phyloP scores from a whole-genome alignment of 1,139 yeast genomes.

The Blastobotrys illinoisensis region DNA sequence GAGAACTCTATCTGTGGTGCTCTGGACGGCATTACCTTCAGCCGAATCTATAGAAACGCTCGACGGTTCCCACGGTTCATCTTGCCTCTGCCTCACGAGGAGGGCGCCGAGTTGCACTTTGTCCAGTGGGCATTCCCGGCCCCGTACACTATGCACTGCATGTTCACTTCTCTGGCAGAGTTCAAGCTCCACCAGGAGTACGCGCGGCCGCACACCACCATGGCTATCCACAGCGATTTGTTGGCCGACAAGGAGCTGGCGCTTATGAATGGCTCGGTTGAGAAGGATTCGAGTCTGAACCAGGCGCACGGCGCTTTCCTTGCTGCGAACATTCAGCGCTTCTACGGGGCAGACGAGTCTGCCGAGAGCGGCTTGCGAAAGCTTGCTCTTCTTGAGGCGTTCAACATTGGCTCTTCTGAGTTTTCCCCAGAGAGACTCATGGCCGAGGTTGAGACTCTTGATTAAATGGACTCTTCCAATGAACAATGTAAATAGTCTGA shows the following conservation, averaged over 20 bases:
- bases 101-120: conserved; percentile 77
- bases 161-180: conserved; percentile 89
- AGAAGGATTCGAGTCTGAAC: conserved; percentile 57
- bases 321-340: conserved; percentile 76
- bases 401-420: conserved; percentile 59
- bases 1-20: conserved; percentile 63
- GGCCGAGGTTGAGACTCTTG: conserved; percentile 67
- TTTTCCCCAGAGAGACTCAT: conserved; percentile 67
- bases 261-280: conserved; percentile 84
- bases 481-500: background rate
- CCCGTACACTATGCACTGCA: conserved; percentile 76
- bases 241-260: conserved; percentile 57
- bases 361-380: conserved; percentile 40
- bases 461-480: conserved; percentile 32
- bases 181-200: conserved; percentile 85
- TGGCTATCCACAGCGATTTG: conserved; percentile 81
- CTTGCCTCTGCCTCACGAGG: conserved; percentile 40
- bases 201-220: conserved; percentile 92
- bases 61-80: conserved; percentile 61
- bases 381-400: conserved; percentile 52
- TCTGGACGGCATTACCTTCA: conserved; percentile 51
- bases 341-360: conserved; percentile 65
- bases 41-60: conserved; percentile 60
- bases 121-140: conserved; percentile 94
- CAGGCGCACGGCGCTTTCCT: conserved; percentile 73